These are phyloP conservation scores for Boletus eberwhitei DNA, from an alignment of 768 basidiomycete species.

Conservation along the genomic window DNA sequence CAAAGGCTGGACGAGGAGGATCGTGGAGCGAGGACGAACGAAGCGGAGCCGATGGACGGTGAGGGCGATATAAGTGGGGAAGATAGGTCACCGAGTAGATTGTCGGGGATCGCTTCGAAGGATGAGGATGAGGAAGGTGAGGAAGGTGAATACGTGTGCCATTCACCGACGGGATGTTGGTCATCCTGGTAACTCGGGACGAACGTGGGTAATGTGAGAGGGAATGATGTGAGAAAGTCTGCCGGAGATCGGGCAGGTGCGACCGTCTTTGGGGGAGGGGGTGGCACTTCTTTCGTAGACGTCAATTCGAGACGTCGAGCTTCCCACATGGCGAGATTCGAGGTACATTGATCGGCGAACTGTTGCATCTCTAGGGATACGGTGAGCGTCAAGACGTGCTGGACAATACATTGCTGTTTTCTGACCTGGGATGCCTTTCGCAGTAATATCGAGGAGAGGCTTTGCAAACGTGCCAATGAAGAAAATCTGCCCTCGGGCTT, in stretches of 20 bases:
- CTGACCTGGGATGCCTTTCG: conserved; percentile 71
- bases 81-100: conserved; percentile 13
- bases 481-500: conserved; percentile 82
- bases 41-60: conserved; percentile 27
- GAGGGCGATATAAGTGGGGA: conserved; percentile 30
- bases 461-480: conserved; percentile 82
- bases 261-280: conserved; percentile 3
- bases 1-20: conserved; percentile 32
- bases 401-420: background rate
- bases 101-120: conserved; percentile 27
- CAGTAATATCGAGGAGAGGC: conserved; percentile 77
- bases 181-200: conserved; percentile 29
- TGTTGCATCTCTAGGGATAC: conserved; percentile 54
- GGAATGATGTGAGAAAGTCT: conserved; percentile 52
- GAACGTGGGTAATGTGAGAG: conserved; percentile 51
- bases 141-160: conserved; percentile 29
- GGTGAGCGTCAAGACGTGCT: conserved; percentile 9
- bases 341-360: conserved; percentile 64
- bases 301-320: conserved; percentile 42
- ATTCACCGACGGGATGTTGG: conserved; percentile 20
- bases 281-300: conserved; percentile 14
- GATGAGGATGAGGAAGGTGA: conserved; percentile 30
- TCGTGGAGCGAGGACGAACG: conserved; percentile 25
- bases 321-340: conserved; percentile 72
- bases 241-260: conserved; percentile 34